A percentile compares a stretch with the other conserved stretches of the same genome.
Evolutionary conservation across 164 flowering plant species (phyloP).

Genomic region (Akebia trifoliata): DNA sequence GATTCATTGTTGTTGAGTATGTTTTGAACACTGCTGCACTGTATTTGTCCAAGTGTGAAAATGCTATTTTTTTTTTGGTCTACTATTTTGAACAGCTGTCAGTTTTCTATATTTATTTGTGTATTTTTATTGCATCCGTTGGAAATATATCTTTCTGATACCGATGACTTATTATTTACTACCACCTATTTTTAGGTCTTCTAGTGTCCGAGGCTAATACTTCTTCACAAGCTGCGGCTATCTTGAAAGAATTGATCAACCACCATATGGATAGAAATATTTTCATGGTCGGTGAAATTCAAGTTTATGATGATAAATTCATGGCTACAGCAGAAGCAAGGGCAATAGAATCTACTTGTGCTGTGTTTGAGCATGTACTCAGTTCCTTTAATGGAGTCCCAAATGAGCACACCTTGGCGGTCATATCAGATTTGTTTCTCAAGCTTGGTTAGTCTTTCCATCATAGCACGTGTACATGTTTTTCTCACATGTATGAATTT

Average conservation of each 20-base stretch:
- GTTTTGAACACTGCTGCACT: too few species aligned
- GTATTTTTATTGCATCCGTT: background rate
- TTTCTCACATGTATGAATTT: background rate
- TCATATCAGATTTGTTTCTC: slow-evolving; percentile 49
- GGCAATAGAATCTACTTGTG: slow-evolving; percentile 43
- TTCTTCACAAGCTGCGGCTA: slow-evolving; percentile 46
- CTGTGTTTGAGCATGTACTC: slow-evolving; percentile 35
- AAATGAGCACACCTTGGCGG: slow-evolving; percentile 45
- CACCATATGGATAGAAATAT: slow-evolving; percentile 28
- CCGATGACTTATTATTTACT: background rate
- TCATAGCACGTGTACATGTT: background rate
- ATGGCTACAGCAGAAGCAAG: slow-evolving; percentile 23
- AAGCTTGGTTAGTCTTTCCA: slow-evolving; percentile 53
- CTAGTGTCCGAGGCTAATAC: slow-evolving; percentile 35
- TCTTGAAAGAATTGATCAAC: slow-evolving; percentile 52
- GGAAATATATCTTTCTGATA: background rate
- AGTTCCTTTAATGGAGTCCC: slow-evolving; percentile 31
- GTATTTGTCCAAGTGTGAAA: too few species aligned
- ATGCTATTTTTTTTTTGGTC: background rate
- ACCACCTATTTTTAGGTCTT: slow-evolving; percentile 36
- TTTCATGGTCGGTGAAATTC: slow-evolving; percentile 13
- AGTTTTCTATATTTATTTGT: background rate
- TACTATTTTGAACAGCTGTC: background rate
- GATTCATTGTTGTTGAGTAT: too few species aligned
- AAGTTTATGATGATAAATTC: slow-evolving; percentile 20